These are phyloP conservation scores for Escovopsis sp. DNA, from an alignment of 2,329 filamentous ascomycete species.

Conservation along the genomic window DNA sequence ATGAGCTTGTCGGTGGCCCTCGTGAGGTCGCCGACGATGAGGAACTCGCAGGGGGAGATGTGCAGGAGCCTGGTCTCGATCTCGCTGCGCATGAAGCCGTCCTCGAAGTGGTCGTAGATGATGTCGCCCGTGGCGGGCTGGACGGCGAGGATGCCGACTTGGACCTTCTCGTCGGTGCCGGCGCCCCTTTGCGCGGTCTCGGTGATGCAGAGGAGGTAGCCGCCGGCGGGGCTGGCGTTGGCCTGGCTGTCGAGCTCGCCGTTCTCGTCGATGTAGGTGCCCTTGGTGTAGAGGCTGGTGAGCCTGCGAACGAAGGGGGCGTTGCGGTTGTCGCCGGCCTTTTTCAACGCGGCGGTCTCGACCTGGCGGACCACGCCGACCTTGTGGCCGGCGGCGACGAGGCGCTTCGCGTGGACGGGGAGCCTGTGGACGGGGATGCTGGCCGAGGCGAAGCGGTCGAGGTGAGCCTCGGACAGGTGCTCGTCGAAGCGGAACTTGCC, in stretches of 20 bases:
- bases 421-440: constrained; percentile 88
- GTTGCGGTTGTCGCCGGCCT: constrained; percentile 86
- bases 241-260: constrained; percentile 53
- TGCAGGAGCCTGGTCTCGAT: constrained; percentile 91
- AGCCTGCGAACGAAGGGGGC: constrained; percentile 83
- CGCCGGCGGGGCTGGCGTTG: constrained; percentile 40
- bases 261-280: constrained; percentile 89
- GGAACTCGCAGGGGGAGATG: constrained; percentile 87
- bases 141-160: constrained; percentile 83
- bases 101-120: constrained; percentile 89
- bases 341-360: constrained; percentile 91
- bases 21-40: constrained; percentile 82
- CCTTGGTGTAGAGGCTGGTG: constrained; percentile 95
- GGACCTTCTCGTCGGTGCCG: constrained; percentile 84
- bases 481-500: constrained; percentile 93
- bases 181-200: constrained; percentile 54
- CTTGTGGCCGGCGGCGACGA: constrained; percentile 87
- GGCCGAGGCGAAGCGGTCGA: constrained; percentile 84
- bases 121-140: constrained; percentile 94
- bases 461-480: constrained; percentile 80
- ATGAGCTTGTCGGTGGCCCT: constrained; percentile 87
- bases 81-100: constrained; percentile 93
- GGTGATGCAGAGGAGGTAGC: constrained; percentile 88
- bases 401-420: constrained; percentile 82
- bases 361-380: constrained; percentile 90